These are phyloP conservation scores for Pleomassaria siparia DNA, from an alignment of 2,329 filamentous ascomycete species.

Conservation along the genomic window DNA sequence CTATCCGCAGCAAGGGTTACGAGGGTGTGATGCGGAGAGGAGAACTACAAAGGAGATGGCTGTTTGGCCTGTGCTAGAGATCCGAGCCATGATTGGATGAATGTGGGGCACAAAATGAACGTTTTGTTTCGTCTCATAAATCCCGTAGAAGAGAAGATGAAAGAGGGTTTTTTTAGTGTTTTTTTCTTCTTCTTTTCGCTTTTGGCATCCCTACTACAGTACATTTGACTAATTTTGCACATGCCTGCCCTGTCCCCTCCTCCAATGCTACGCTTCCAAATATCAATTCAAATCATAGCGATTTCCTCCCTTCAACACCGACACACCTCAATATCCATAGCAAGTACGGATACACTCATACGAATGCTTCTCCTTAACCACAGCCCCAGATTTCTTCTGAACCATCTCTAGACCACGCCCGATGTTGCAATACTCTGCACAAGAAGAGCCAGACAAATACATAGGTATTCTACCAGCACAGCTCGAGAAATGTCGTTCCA, in stretches of 20 bases:
- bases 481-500: neutral
- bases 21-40: neutral
- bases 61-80: neutral
- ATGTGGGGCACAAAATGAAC: too few species aligned
- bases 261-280: neutral
- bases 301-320: neutral
- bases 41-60: neutral
- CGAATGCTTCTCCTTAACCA: constrained; percentile 2
- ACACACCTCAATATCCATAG: constrained; percentile 3
- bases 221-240: too few species aligned
- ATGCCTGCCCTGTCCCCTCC: too few species aligned
- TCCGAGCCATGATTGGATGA: neutral
- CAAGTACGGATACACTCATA: constrained; percentile 1
- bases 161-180: too few species aligned
- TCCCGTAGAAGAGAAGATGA: too few species aligned
- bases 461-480: neutral
- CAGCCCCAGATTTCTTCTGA: neutral
- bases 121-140: too few species aligned
- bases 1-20: neutral
- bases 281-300: neutral
- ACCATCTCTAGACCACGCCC: neutral
- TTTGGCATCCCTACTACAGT: too few species aligned
- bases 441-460: constrained; percentile 1
- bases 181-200: too few species aligned
- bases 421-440: constrained; percentile 4